A percentile compares a stretch with the other conserved stretches of the same genome.
phyloP scores from a whole-genome alignment of 1,284 basidiomycete species.

The Papiliotrema terrestris region DNA sequence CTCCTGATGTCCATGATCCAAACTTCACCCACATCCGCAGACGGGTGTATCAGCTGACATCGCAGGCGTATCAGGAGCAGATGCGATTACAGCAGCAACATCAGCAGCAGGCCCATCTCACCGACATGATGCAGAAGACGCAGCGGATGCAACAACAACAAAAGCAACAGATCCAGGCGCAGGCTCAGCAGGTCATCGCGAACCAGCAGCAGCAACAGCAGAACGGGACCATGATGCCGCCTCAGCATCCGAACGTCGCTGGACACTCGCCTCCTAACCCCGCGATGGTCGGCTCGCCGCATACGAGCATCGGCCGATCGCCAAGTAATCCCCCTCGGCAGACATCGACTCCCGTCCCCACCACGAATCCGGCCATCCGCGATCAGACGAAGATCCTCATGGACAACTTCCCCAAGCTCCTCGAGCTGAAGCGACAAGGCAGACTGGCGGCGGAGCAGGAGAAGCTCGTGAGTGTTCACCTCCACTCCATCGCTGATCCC shows the following conservation, averaged over 20 bases:
- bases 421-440: slow-evolving; percentile 28
- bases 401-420: slow-evolving; percentile 35
- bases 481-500: neutral
- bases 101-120: slow-evolving; percentile 14
- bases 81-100: slow-evolving; percentile 15
- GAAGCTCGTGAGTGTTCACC: slow-evolving; percentile 24
- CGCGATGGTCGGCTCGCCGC: slow-evolving; percentile 2
- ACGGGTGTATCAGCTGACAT: neutral
- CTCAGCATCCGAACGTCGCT: neutral
- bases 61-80: slow-evolving; percentile 23
- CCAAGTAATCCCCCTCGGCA: slow-evolving; percentile 7
- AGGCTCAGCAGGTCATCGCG: neutral
- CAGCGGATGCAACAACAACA: slow-evolving; percentile 10
- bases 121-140: slow-evolving; percentile 11
- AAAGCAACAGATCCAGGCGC: neutral
- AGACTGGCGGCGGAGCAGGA: slow-evolving; percentile 29
- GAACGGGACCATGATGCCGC: neutral
- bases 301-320: slow-evolving; percentile 13
- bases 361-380: neutral
- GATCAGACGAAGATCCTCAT: slow-evolving; percentile 18
- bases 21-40: neutral
- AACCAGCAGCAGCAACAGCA: slow-evolving; percentile 5
- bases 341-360: slow-evolving; percentile 2
- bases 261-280: neutral
- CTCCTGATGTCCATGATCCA: neutral